Conservation (phyloP, 2,329 filamentous ascomycete species). For the Myriosclerotinia scirpicola region DNA sequence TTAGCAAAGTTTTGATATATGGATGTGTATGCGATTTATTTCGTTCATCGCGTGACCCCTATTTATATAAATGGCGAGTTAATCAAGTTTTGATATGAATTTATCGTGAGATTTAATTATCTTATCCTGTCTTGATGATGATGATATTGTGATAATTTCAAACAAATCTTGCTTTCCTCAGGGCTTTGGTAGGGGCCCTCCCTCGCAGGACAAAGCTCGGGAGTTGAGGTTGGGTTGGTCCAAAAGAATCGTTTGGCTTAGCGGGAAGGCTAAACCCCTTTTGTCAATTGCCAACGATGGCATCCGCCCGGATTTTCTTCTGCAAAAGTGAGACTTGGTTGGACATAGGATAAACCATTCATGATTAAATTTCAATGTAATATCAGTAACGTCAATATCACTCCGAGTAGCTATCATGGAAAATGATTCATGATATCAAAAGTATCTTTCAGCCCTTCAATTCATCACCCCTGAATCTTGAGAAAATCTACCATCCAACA, state of each 20-base stretch:
- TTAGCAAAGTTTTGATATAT: neutral
- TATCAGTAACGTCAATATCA: slow-evolving; percentile 6
- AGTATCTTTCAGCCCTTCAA: neutral
- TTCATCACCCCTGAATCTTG: slow-evolving; percentile 22
- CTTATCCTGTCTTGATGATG: neutral
- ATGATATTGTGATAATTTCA: neutral
- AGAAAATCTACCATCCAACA: neutral
- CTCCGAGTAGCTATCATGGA: too few relatives aligned
- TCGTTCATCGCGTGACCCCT: neutral
- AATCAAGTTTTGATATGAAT: neutral
- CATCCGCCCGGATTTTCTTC: slow-evolving; percentile 19
- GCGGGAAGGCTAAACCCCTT: slow-evolving; percentile 20
- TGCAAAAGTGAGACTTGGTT: slow-evolving; percentile 18
- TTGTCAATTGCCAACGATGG: slow-evolving; percentile 19
- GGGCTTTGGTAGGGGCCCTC: slow-evolving; percentile 8
- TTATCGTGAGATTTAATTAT: slow-evolving; percentile 9
- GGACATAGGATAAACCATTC: neutral
- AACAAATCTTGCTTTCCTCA: neutral
- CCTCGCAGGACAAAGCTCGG: slow-evolving; percentile 14
- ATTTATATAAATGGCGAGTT: neutral
- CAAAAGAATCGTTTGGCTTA: slow-evolving; percentile 21
- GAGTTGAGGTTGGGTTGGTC: slow-evolving; percentile 17
- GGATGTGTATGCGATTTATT: neutral
- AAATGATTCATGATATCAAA: neutral
- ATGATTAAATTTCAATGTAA: neutral